phyloP scores from a whole-genome alignment of 2,329 filamentous ascomycete genomes.

The Clarireedia homoeocarpa region DNA sequence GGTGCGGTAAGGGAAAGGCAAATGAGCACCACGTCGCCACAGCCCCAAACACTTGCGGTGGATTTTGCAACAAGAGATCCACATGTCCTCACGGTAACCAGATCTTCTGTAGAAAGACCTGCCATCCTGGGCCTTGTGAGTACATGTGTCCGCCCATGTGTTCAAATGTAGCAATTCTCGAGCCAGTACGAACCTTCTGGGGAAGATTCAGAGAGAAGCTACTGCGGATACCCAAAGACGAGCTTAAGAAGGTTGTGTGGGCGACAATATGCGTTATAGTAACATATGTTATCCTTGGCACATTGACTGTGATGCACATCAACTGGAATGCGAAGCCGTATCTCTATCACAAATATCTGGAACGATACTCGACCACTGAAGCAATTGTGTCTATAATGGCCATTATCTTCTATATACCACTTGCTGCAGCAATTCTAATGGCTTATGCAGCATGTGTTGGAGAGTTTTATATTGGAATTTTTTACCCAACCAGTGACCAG shows the following conservation, averaged over 20 bases:
- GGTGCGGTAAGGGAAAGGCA: conserved; percentile 6
- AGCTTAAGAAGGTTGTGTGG: neutral
- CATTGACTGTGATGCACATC: neutral
- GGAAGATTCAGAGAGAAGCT: neutral
- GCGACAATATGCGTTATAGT: neutral
- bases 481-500: too few species aligned
- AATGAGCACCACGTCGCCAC: neutral
- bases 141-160: conserved; percentile 2
- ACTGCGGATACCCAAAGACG: neutral
- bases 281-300: neutral
- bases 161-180: neutral
- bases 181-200: conserved; percentile 5
- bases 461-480: neutral
- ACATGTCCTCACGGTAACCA: conserved; percentile 10
- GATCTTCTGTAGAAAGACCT: conserved; percentile 7
- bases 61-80: conserved; percentile 5
- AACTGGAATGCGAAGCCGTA: conserved; percentile 9
- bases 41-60: conserved; percentile 10
- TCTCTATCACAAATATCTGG: conserved; percentile 1
- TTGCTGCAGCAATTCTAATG: neutral
- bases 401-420: neutral
- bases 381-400: fast-evolving
- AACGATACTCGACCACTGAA: neutral
- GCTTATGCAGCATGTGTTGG: too few species aligned
- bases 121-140: conserved; percentile 19